Conservation (phyloP, 106 monocot genomes). For the Iris macrosiphon region DNA sequence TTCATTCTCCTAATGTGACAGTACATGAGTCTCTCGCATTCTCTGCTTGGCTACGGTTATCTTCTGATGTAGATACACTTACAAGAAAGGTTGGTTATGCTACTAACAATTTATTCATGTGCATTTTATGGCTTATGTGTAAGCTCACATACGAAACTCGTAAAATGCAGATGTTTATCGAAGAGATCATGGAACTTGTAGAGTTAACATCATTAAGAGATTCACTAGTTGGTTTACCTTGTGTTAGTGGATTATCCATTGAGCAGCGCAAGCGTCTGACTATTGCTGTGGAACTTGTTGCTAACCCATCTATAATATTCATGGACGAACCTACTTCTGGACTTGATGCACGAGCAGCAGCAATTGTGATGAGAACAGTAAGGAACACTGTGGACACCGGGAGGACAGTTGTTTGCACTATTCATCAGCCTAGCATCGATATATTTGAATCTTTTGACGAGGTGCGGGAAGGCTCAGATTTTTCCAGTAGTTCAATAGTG, state of each 20-base stretch:
- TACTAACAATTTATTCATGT: no score
- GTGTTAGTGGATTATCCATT: constrained; percentile 41
- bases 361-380: constrained; percentile 52
- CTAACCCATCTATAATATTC: constrained; percentile 78
- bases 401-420: constrained; percentile 76
- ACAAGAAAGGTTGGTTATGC: constrained; percentile 45
- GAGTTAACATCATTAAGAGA: constrained; percentile 27
- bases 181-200: constrained; percentile 48
- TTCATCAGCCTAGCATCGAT: constrained; percentile 85
- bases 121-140: neutral
- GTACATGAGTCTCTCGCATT: constrained; percentile 63
- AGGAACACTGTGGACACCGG: constrained; percentile 80
- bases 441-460: constrained; percentile 89
- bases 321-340: constrained; percentile 78
- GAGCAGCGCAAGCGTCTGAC: constrained; percentile 47
- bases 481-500: neutral
- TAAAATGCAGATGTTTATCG: constrained; percentile 30
- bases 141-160: neutral
- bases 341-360: constrained; percentile 44
- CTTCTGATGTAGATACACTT: constrained; percentile 35
- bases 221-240: constrained; percentile 36
- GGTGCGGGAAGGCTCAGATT: constrained; percentile 20
- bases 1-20: constrained; percentile 75
- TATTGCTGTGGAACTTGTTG: constrained; percentile 59
- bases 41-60: constrained; percentile 71